Conservation (phyloP, 257 asterid genomes). For the Solanum etuberosum region DNA sequence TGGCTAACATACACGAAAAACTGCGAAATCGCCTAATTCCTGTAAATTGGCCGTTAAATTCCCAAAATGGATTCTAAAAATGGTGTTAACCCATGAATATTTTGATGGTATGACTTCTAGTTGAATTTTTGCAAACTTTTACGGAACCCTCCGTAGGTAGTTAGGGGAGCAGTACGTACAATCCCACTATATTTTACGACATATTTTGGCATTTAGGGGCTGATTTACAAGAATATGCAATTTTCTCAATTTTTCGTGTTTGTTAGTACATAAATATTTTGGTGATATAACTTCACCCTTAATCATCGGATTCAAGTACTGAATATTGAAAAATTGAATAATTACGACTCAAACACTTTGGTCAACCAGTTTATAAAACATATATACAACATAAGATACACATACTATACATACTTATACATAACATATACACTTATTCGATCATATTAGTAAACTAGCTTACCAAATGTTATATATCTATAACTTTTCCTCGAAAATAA, state of each 20-base stretch:
- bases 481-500: background rate
- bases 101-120: too few species aligned
- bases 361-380: background rate
- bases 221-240: background rate
- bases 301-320: background rate
- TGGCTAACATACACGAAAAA: too few species aligned
- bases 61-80: background rate
- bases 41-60: too few species aligned
- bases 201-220: background rate
- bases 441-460: background rate
- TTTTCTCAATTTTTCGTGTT: too few species aligned
- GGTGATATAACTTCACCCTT: background rate
- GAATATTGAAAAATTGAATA: background rate
- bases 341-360: background rate
- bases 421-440: background rate
- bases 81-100: background rate
- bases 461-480: background rate
- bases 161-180: background rate
- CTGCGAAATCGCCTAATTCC: background rate
- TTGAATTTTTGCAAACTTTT: background rate
- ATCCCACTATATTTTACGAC: background rate
- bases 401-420: background rate
- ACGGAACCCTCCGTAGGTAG: background rate
- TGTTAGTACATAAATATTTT: too few species aligned
- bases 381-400: background rate